Percentiles rank a stretch among this genome's conserved stretches.
Conservation (phyloP, 331 rosid species). For the Malus hybrid region DNA sequence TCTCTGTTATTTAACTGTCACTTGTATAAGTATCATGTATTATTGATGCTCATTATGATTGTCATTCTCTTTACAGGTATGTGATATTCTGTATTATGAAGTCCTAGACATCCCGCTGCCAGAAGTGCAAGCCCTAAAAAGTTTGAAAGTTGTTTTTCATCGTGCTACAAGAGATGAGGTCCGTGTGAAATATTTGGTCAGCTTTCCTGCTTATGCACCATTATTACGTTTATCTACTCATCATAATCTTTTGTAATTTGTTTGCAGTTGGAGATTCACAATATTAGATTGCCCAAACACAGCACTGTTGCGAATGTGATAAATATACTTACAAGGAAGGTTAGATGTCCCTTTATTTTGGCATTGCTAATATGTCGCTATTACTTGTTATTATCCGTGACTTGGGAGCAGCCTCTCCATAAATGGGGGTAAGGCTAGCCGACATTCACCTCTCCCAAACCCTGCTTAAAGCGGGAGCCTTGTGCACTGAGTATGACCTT, state of each 20-base stretch:
- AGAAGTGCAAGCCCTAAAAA: slow-evolving; percentile 68
- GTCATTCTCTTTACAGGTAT: slow-evolving; percentile 38
- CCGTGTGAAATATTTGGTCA: slow-evolving; percentile 9
- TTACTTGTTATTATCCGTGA: too few relatives aligned
- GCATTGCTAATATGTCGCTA: too few relatives aligned
- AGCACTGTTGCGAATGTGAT: slow-evolving; percentile 78
- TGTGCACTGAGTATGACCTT: too few relatives aligned
- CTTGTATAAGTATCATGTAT: neutral
- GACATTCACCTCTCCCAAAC: too few relatives aligned
- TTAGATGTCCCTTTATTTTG: slow-evolving; percentile 11
- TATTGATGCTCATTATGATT: neutral
- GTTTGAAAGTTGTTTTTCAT: slow-evolving; percentile 82
- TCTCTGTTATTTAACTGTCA: neutral
- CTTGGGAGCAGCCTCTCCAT: too few relatives aligned
- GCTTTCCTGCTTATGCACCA: neutral
- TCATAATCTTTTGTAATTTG: slow-evolving; percentile 7
- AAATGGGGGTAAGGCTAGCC: too few relatives aligned
- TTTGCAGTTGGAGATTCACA: slow-evolving; percentile 64
- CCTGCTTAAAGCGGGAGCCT: too few relatives aligned
- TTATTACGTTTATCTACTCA: neutral
- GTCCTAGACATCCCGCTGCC: slow-evolving; percentile 90
- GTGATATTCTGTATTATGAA: slow-evolving; percentile 80
- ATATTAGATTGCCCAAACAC: slow-evolving; percentile 74
- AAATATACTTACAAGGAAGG: slow-evolving; percentile 69
- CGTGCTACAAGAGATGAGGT: slow-evolving; percentile 84